Percentiles rank a stretch among this genome's conserved stretches.
Evolutionary conservation across 179 eudicot genomes (phyloP).

Genomic region (Beta lomatogona): DNA sequence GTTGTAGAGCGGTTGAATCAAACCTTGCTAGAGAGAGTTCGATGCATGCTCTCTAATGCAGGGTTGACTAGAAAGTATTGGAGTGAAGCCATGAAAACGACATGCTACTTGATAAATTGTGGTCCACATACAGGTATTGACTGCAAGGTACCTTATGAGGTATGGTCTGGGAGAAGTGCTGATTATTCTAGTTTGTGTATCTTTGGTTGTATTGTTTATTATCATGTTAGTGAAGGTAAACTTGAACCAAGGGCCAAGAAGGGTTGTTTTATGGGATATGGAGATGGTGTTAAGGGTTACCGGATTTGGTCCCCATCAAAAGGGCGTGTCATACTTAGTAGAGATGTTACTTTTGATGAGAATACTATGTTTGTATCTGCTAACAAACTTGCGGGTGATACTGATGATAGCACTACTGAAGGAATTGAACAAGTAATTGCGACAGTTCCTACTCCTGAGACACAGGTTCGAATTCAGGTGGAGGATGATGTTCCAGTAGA

Average conservation of each 20-base stretch:
- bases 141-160: conserved; percentile 19
- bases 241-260: conserved; percentile 10
- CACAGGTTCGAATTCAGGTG: no score
- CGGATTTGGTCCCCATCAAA: no score
- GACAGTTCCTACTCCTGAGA: no score
- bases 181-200: neutral
- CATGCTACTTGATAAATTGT: conserved; percentile 14
- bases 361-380: no score
- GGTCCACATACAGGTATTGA: conserved; percentile 17
- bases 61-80: neutral
- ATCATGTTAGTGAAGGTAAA: neutral
- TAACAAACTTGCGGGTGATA: no score
- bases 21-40: conserved; percentile 18
- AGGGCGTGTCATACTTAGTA: no score
- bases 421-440: no score
- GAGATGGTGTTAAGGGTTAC: conserved; percentile 16
- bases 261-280: conserved; percentile 23
- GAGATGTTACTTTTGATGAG: no score
- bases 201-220: conserved; percentile 11
- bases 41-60: conserved; percentile 25
- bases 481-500: no score
- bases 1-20: conserved; percentile 20
- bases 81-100: neutral
- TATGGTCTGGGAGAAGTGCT: neutral
- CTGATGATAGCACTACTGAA: no score